These are phyloP conservation scores for Exophiala aquamarina DNA, from an alignment of 2,329 filamentous ascomycete species.

Conservation along the genomic window DNA sequence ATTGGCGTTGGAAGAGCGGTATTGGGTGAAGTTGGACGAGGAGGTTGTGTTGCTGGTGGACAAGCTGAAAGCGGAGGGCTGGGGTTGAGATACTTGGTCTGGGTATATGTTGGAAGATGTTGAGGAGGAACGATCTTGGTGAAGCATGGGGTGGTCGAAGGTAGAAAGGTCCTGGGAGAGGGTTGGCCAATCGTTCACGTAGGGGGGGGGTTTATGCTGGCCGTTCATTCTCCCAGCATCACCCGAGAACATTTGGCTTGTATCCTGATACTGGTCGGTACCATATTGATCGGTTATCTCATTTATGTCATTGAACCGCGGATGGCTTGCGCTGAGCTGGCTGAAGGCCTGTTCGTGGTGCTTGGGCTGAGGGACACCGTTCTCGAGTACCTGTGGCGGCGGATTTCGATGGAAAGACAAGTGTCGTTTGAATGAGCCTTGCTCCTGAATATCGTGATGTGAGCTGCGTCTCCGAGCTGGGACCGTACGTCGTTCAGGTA, in stretches of 20 bases:
- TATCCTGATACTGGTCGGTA: background rate
- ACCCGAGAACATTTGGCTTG: background rate
- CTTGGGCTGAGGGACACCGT: background rate
- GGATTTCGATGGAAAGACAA: background rate
- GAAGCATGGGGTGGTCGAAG: slow-evolving; percentile 1
- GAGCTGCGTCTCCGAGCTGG: slow-evolving; percentile 7
- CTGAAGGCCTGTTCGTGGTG: background rate
- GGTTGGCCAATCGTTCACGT: background rate
- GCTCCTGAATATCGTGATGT: background rate
- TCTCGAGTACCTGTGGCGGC: background rate
- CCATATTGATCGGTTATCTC: background rate
- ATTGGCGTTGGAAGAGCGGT: too few relatives aligned
- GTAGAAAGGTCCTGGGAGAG: background rate
- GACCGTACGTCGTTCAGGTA: background rate
- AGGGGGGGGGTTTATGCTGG: background rate
- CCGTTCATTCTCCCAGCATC: background rate
- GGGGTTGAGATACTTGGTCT: background rate
- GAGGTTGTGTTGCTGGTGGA: too few relatives aligned
- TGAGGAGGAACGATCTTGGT: background rate
- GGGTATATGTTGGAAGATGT: background rate
- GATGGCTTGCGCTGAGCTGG: background rate
- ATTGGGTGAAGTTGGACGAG: too few relatives aligned
- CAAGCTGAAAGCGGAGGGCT: too few relatives aligned
- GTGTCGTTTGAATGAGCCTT: slow-evolving; percentile 3
- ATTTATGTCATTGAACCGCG: background rate